A percentile compares a stretch with the other conserved stretches of the same genome.
These are phyloP conservation scores for Grigorovia transvaalensis DNA, from an alignment of 805 yeast genomes.

Conservation along the genomic window DNA sequence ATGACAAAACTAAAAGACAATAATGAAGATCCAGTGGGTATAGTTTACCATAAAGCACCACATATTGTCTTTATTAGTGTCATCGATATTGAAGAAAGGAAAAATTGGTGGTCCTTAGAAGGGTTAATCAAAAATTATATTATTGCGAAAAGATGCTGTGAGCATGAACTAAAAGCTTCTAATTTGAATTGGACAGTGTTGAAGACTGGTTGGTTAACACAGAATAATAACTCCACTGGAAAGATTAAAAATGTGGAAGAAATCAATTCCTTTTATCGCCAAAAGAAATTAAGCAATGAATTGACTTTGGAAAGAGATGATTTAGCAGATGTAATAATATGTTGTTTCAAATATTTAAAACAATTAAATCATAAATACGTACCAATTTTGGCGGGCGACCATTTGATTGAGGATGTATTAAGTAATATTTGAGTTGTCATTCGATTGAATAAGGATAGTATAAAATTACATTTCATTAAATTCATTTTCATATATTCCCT, in stretches of 20 bases:
- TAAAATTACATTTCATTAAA: too few species aligned
- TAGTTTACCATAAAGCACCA: conserved; percentile 12
- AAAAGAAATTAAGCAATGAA: conserved; percentile 5
- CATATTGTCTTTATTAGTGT: conserved; percentile 48
- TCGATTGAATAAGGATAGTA: too few species aligned
- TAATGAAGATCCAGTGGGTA: not conserved
- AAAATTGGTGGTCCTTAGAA: conserved; percentile 30
- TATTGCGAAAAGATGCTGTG: conserved; percentile 54
- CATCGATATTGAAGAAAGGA: conserved; percentile 40
- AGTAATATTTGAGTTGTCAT: not conserved
- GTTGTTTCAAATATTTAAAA: conserved; percentile 28
- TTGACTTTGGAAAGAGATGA: conserved; percentile 39
- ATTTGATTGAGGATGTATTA: conserved; percentile 17
- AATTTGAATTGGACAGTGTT: conserved; percentile 45
- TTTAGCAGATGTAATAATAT: conserved; percentile 41
- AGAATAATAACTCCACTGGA: conserved; percentile 31
- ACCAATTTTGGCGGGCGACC: conserved; percentile 36
- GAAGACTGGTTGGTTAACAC: conserved; percentile 35
- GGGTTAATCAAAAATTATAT: conserved; percentile 36
- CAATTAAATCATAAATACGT: conserved; percentile 26
- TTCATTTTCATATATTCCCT: not conserved
- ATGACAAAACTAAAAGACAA: not conserved
- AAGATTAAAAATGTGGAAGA: conserved; percentile 23
- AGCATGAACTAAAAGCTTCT: conserved; percentile 32
- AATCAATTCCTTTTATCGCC: not conserved